Evolutionary conservation across 805 yeast genomes (phyloP), one percentile per base, ranked within the genome.

Genomic region (Candida cerambycidarum): DNA sequence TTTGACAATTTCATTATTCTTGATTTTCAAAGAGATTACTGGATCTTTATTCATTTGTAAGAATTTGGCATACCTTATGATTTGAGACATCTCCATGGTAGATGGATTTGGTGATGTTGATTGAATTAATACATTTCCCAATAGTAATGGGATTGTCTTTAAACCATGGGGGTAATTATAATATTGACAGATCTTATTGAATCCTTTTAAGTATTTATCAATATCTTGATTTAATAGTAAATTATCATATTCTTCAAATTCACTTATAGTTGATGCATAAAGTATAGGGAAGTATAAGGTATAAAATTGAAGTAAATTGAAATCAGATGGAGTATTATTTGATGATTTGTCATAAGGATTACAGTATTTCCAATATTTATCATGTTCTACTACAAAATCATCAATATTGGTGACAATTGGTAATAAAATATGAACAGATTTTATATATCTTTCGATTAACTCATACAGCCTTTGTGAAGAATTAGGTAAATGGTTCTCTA

Each of bases 1-100:
- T 46, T 78, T 80, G 5, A 80, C 71, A 16, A 71, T 64, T 40
- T 69, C 71, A 55, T 68, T 62, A 47, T 78, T 76, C 2, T 69
- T 63, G 28, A 78, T 67, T 31, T 74, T 69, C 45, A 80, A 75
- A 34, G 75, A 71, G 1, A 69, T 60, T n/a, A 75, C 65, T 3
- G 85, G 85, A 52, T 81, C 86, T 54, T 80, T 73, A 50, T 81
- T 80, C 27, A 81, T 56, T 41, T 78, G 78, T 24, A 78, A 61
- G 33, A 75, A 63, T 50, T 80, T 81, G 1, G 83, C 81, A 46
- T 77, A 75, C 33, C 84, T 56, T 2, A 79, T 76, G 34, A 80
- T 70, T 21, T 72, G 73, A 0, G 82, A 75, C 69, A 78, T 73
- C 41, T 69, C 81, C 68, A 75, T 73, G 19, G 76, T 69, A 30